Evolutionary conservation across 1,284 basidiomycete species (phyloP).

Genomic region (Trametes sp.): DNA sequence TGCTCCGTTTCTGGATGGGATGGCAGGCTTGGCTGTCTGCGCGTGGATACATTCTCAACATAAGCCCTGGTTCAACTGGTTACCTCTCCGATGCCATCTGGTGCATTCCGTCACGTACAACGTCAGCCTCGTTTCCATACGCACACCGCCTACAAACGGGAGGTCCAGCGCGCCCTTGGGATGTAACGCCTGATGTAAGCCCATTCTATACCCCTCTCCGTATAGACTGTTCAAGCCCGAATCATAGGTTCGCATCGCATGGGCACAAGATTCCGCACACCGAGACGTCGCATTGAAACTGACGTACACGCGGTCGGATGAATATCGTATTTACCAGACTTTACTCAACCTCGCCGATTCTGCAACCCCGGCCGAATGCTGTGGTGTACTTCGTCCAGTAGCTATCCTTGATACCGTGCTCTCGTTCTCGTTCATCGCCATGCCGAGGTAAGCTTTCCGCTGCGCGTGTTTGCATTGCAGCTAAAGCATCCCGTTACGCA

Average conservation of each 20-base stretch:
- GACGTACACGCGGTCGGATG: background rate
- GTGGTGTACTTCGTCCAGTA: conserved; percentile 9
- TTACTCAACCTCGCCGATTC: conserved; percentile 2
- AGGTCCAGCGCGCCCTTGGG: background rate
- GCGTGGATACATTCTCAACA: background rate
- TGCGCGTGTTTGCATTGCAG: background rate
- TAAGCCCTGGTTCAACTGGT: no score
- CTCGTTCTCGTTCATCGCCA: conserved; percentile 9
- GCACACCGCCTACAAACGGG: background rate
- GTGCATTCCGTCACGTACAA: background rate
- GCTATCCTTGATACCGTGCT: conserved; percentile 10
- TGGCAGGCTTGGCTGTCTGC: background rate
- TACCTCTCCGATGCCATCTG: no score
- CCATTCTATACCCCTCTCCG: no score
- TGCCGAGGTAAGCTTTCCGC: conserved; percentile 9
- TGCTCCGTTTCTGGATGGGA: background rate
- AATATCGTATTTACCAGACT: conserved; percentile 3
- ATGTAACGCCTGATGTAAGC: background rate
- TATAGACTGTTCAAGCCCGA: no score
- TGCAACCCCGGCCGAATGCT: background rate
- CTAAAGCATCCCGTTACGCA: background rate
- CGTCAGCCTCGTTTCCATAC: background rate
- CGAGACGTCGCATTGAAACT: background rate
- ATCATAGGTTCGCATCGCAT: background rate
- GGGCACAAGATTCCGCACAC: background rate